Conservation (phyloP, 768 basidiomycete species). For the Kwoniella sp. region DNA sequence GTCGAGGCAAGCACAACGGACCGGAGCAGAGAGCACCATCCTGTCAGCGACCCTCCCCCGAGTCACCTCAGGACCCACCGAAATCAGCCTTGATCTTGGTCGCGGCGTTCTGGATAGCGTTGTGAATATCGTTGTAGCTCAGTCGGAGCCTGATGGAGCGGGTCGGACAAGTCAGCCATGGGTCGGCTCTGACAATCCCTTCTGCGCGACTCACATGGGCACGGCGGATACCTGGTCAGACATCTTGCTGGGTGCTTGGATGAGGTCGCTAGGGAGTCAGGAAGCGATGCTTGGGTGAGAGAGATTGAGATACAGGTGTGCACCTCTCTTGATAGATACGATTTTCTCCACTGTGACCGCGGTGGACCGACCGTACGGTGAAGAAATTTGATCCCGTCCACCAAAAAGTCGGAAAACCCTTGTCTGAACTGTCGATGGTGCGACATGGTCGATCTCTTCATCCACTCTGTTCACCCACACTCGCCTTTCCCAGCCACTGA, state of each 20-base stretch:
- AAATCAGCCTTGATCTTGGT: constrained; percentile 69
- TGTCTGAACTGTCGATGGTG: neutral
- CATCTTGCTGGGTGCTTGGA: constrained; percentile 2
- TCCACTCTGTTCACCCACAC: too few relatives aligned
- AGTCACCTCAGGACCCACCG: constrained; percentile 46
- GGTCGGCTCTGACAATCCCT: too few relatives aligned
- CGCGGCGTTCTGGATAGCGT: constrained; percentile 64
- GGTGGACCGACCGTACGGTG: too few relatives aligned
- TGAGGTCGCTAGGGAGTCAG: too few relatives aligned
- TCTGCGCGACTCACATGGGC: constrained; percentile 2
- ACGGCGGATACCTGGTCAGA: constrained; percentile 4
- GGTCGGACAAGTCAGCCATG: neutral
- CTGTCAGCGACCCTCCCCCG: too few relatives aligned
- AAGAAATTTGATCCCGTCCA: neutral
- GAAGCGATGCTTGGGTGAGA: neutral
- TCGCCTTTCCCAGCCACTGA: too few relatives aligned
- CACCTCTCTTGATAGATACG: neutral
- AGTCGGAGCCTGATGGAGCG: constrained; percentile 51
- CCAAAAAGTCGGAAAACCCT: neutral
- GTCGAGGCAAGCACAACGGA: too few relatives aligned
- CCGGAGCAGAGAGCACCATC: neutral
- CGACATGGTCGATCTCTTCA: neutral
- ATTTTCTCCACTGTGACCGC: too few relatives aligned
- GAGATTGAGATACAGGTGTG: neutral
- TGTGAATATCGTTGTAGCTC: constrained; percentile 92